Conservation (phyloP, 2,329 filamentous ascomycete species). For the Aspergillus pseudoterreus region DNA sequence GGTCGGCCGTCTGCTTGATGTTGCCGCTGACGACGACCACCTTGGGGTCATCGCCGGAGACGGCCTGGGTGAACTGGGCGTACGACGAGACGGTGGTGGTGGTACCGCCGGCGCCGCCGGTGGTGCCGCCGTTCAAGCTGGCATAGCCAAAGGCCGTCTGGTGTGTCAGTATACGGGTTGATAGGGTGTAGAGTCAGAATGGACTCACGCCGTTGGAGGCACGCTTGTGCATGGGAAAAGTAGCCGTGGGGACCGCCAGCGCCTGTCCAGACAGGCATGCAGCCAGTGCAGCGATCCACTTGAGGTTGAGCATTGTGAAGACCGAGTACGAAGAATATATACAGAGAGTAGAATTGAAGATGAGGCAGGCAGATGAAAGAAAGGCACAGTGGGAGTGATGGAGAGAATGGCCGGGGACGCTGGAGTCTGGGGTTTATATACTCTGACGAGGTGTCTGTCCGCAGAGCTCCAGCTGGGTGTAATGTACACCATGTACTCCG, state of each 20-base stretch:
- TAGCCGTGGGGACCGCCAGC: slow-evolving; percentile 25
- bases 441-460: neutral
- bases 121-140: slow-evolving; percentile 51
- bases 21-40: slow-evolving; percentile 47
- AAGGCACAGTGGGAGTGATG: neutral
- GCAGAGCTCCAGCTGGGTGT: too few relatives aligned
- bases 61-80: slow-evolving; percentile 49
- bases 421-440: slow-evolving; percentile 7
- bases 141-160: slow-evolving; percentile 42
- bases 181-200: too few relatives aligned
- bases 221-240: slow-evolving; percentile 21
- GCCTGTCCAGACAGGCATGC: slow-evolving; percentile 22
- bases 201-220: slow-evolving; percentile 22
- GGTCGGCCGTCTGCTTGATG: slow-evolving; percentile 41
- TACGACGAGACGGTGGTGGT: slow-evolving; percentile 54
- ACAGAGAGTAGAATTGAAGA: slow-evolving; percentile 1
- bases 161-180: neutral
- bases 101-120: slow-evolving; percentile 52
- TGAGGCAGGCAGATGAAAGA: slow-evolving; percentile 4
- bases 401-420: neutral
- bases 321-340: slow-evolving; percentile 3
- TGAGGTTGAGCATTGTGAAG: slow-evolving; percentile 22
- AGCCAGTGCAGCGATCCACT: slow-evolving; percentile 19
- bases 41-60: slow-evolving; percentile 43
- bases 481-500: too few relatives aligned